Conservation (phyloP, 192 early-diverging fungal genomes). For the Pecoramyces ruminantium region DNA sequence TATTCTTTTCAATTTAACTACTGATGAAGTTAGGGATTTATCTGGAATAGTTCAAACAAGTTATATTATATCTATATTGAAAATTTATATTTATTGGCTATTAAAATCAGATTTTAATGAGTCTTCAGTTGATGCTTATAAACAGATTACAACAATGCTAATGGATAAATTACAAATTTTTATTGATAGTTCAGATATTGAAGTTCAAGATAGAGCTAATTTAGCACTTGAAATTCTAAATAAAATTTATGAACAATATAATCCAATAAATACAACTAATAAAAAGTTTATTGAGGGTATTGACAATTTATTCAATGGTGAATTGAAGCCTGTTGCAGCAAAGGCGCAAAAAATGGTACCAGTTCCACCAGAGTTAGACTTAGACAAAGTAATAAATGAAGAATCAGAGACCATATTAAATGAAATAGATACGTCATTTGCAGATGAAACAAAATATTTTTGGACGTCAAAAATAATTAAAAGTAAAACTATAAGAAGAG, state of each 20-base stretch:
- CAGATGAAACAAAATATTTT: background rate
- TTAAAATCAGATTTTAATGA: constrained; percentile 10
- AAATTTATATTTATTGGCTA: constrained; percentile 48
- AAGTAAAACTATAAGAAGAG: background rate
- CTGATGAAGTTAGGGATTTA: constrained; percentile 23
- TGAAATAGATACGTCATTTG: background rate
- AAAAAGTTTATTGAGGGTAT: constrained; percentile 9
- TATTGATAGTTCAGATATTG: constrained; percentile 29
- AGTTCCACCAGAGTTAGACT: constrained; percentile 64
- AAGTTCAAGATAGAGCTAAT: constrained; percentile 62
- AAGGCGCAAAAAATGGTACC: constrained; percentile 83
- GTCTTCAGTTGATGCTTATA: background rate
- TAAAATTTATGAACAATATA: constrained; percentile 15
- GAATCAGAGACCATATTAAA: background rate
- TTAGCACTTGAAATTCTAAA: constrained; percentile 22
- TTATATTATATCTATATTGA: constrained; percentile 51
- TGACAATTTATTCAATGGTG: constrained; percentile 51
- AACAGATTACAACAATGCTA: constrained; percentile 1
- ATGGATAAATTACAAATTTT: constrained; percentile 4
- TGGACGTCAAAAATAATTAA: background rate
- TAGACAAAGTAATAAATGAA: background rate
- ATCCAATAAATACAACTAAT: background rate
- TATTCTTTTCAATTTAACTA: constrained; percentile 19
- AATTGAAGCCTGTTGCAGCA: constrained; percentile 76
- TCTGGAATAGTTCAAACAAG: constrained; percentile 41